Evolutionary conservation across 2,329 filamentous ascomycete species (phyloP).

Genomic region (Stenocarpella maydis): DNA sequence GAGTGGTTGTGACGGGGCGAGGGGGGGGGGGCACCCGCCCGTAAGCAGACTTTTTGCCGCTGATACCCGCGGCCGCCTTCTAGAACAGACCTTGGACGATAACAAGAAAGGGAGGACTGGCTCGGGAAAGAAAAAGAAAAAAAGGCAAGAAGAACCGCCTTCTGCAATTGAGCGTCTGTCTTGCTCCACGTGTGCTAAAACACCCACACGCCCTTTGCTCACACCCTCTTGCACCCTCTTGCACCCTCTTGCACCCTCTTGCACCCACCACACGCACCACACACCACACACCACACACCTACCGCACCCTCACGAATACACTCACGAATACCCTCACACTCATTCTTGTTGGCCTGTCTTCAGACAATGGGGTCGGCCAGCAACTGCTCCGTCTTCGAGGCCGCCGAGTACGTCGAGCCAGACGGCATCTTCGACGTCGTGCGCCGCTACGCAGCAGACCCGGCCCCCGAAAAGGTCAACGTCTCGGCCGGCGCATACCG

Average conservation of each 20-base stretch:
- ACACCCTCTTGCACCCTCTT: too few relatives aligned
- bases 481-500: slow-evolving; percentile 50
- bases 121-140: not conserved
- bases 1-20: not conserved
- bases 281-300: too few relatives aligned
- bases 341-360: too few relatives aligned
- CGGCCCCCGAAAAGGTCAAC: slow-evolving; percentile 46
- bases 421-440: slow-evolving; percentile 36
- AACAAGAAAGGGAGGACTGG: not conserved
- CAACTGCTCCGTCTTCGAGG: slow-evolving; percentile 28
- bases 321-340: too few relatives aligned
- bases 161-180: too few relatives aligned
- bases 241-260: too few relatives aligned
- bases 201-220: not conserved
- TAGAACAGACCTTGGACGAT: not conserved
- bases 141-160: too few relatives aligned
- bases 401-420: slow-evolving; percentile 32
- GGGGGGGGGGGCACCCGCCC: too few relatives aligned
- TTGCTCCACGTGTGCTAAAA: too few relatives aligned
- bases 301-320: too few relatives aligned
- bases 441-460: slow-evolving; percentile 43
- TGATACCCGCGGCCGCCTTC: not conserved
- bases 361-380: slow-evolving; percentile 29
- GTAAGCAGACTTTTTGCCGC: slow-evolving; percentile 27
- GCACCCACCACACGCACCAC: too few relatives aligned